Evolutionary conservation across 2,329 filamentous ascomycete genomes (phyloP).

Genomic region (Aspergillus sergii): DNA sequence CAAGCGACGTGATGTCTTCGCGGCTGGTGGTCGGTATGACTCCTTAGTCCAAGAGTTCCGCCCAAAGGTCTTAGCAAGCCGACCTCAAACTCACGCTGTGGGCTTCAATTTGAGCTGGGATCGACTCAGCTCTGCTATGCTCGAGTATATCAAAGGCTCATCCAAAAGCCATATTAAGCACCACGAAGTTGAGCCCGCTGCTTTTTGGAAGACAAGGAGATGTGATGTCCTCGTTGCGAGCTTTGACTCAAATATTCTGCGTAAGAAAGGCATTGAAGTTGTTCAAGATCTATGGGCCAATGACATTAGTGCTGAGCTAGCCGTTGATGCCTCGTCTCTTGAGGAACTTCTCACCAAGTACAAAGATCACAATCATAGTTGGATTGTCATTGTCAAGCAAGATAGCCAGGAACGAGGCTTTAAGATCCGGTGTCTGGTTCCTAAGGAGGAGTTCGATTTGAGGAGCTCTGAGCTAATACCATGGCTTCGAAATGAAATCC

Average conservation of each 20-base stretch:
- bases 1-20: slow-evolving; percentile 77
- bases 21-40: slow-evolving; percentile 92
- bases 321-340: slow-evolving; percentile 73
- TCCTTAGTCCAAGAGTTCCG: slow-evolving; percentile 81
- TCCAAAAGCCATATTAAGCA: slow-evolving; percentile 67
- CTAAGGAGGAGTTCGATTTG: slow-evolving; percentile 82
- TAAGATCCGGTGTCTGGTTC: slow-evolving; percentile 76
- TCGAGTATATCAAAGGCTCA: slow-evolving; percentile 52
- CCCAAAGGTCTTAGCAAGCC: slow-evolving; percentile 65
- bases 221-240: slow-evolving; percentile 90
- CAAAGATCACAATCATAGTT: slow-evolving; percentile 78
- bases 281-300: slow-evolving; percentile 78
- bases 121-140: slow-evolving; percentile 67
- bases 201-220: slow-evolving; percentile 65
- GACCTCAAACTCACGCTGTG: slow-evolving; percentile 76
- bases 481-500: slow-evolving; percentile 80
- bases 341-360: slow-evolving; percentile 71
- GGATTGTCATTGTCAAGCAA: slow-evolving; percentile 85
- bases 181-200: slow-evolving; percentile 62
- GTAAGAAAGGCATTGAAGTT: slow-evolving; percentile 74
- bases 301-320: slow-evolving; percentile 85
- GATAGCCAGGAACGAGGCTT: slow-evolving; percentile 59
- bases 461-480: slow-evolving; percentile 70
- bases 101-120: slow-evolving; percentile 93
- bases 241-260: slow-evolving; percentile 76